Conservation (phyloP, 2,329 filamentous ascomycete genomes). For the Clonostachys byssicola region DNA sequence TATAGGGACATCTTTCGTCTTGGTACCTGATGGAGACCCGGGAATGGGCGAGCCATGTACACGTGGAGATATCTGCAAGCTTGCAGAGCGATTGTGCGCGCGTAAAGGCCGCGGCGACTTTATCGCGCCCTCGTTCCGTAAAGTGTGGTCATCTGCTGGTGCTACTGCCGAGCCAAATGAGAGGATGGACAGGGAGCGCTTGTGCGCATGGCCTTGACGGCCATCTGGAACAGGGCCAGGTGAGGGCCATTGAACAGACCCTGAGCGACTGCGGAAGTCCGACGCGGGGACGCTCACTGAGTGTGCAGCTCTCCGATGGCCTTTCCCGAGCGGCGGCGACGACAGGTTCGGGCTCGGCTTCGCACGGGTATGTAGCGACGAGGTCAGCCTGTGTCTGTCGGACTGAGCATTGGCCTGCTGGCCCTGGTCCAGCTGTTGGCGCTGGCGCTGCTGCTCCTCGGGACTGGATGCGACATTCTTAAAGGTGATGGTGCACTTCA, state of each 20-base stretch:
- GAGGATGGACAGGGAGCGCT: constrained; percentile 77
- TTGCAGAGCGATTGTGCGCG: constrained; percentile 74
- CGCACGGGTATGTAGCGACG: constrained; percentile 35
- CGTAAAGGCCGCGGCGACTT: constrained; percentile 46
- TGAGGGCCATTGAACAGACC: constrained; percentile 42
- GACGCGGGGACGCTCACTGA: constrained; percentile 55
- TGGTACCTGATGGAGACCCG: constrained; percentile 29
- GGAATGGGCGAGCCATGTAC: constrained; percentile 36
- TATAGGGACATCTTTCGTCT: neutral
- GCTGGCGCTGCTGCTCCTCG: constrained; percentile 19
- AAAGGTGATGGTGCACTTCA: constrained; percentile 95
- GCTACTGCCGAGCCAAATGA: constrained; percentile 57
- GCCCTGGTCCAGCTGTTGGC: constrained; percentile 13
- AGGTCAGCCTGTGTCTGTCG: constrained; percentile 30
- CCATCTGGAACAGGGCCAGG: constrained; percentile 19
- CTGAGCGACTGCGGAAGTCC: constrained; percentile 36
- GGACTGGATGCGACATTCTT: constrained; percentile 67
- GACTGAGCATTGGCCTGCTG: constrained; percentile 12
- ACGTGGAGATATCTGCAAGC: constrained; percentile 62
- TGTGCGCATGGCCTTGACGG: constrained; percentile 54
- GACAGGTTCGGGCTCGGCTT: constrained; percentile 39
- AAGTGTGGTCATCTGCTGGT: constrained; percentile 25
- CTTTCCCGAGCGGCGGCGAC: constrained; percentile 33
- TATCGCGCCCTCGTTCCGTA: constrained; percentile 29
- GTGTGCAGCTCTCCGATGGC: constrained; percentile 61